Conservation (phyloP, 768 basidiomycete species). For the Clitopilus hobsonii region DNA sequence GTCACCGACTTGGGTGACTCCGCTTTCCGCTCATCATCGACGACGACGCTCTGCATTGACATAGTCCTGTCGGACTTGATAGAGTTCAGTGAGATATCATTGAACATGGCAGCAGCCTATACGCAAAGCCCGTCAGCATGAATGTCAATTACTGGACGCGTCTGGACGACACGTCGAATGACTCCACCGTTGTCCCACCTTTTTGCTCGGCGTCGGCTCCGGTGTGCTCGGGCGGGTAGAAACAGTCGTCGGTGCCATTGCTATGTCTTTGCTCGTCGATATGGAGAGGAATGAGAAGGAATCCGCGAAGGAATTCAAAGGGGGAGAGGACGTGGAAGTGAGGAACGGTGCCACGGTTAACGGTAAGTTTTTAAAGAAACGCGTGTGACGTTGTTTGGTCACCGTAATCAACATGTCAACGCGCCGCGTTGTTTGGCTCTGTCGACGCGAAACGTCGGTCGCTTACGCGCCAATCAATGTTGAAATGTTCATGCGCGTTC, state of each 20-base stretch:
- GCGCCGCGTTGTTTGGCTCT: background rate
- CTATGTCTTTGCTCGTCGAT: slow-evolving; percentile 1
- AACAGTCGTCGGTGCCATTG: slow-evolving; percentile 23
- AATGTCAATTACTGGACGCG: slow-evolving; percentile 5
- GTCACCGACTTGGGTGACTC: slow-evolving; percentile 12
- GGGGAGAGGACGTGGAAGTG: slow-evolving; percentile 2
- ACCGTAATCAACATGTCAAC: background rate
- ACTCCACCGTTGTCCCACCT: slow-evolving; percentile 25
- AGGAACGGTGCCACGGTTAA: slow-evolving; percentile 3
- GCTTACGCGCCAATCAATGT: background rate
- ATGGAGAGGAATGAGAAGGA: slow-evolving; percentile 6
- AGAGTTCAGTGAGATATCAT: slow-evolving; percentile 22
- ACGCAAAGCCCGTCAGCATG: slow-evolving; percentile 34
- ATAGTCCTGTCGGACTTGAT: background rate
- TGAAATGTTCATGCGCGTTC: background rate
- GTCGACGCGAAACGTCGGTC: background rate
- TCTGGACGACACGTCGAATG: slow-evolving; percentile 3
- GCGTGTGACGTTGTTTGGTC: background rate
- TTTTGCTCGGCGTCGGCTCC: slow-evolving; percentile 46
- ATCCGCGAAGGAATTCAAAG: slow-evolving; percentile 1
- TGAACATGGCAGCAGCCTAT: slow-evolving; percentile 36
- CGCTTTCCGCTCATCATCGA: slow-evolving; percentile 15
- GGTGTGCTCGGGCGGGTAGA: slow-evolving; percentile 23
- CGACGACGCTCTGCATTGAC: slow-evolving; percentile 1
- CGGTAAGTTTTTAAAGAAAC: slow-evolving; percentile 12